Evolutionary conservation across 306 rosid species (phyloP), one percentile per base, ranked within the genome.

Genomic region (Lathyrus aphaca): DNA sequence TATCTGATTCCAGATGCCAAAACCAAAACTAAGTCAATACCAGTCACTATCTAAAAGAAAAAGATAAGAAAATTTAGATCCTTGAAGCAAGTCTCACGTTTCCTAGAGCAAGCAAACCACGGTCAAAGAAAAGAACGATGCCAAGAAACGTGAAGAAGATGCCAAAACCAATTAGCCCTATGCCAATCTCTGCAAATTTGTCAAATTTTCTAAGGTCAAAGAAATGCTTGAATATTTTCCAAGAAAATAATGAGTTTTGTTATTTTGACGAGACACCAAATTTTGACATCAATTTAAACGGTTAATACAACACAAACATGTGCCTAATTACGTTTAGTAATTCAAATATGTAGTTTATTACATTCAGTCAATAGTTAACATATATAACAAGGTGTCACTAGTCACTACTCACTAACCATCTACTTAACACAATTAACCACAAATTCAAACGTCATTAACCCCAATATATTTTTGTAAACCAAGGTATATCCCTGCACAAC

Each of bases 111-210:
- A 92, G 96, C 74, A 92, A 83, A 15, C 96, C 98, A 44, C 96
- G 85, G 78, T 92, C 98, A 49, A 86, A 92, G 88, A 86, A 92
- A 64, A 92, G 91, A 81, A 92, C 21, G 7, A 86, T 82, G 66
- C 88, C 96, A 38, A 92, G 89, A 75, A 90, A 90, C 14, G 98
- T 63, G 84, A 92, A 90, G 70, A 77, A 60, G 54, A 88, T 65
- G 73, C 93, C 98, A 70, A 92, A 92, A 73, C 96, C 96, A 83
- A 90, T 80, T 13, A 92, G 88, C 64, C 98, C 96, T 72, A 92
- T 77, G 35, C 96, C 98, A 82, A 82, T 54, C 91, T 85, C 98
- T 92, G 98, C 88, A 68, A 27, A 55, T 48, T 39, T 58, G 5
- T 11, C 46, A 69, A 64, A 74, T 27, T 30, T 35, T 23, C 43